Evolutionary conservation across 192 early-diverging fungal genomes (phyloP), one percentile per base, ranked within the genome.

Genomic region (Cetraspora pellucida): DNA sequence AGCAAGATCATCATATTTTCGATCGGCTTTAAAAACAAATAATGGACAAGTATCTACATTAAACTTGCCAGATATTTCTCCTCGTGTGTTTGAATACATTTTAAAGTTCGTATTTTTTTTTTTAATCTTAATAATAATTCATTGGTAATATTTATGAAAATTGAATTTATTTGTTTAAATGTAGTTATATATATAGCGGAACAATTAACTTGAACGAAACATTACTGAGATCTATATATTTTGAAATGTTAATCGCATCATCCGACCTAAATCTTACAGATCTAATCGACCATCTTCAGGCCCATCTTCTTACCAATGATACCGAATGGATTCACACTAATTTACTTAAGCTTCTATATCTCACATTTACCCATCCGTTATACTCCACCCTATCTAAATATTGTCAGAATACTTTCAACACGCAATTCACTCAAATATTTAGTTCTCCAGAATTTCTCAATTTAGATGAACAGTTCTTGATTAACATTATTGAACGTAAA

Each of bases 141-240:
- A n/a, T 16, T n/a, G 4, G 13, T 19, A 54, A 19, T 19, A 17
- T 17, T 37, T 64, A 43, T 43, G 16, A 27, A 27, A 30, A 28
- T 37, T 64, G 7, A 37, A 37, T 37, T 37, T 37, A 37, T 27
- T 28, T 5, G 6, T 28, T 61, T 16, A 17, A 16, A 16, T 9
- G n/a, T 65, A 73, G 71, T 43, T 73, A 57, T 44, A 58, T 73
- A 9, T 73, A 73, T 43, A 59, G 23, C 7, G 71, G 71, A 54
- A 73, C 43, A 5, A 55, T 58, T 27, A 6, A 11, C 58, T 37
- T 73, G 11, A 44, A 28, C 6, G 52, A 73, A 4, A 25, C 55
- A 1, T 11, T 23, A 19, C 17, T 25, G 21, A 28, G 16, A 43
- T 1, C 19, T 6, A 10, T 37, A n/a, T 44, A 19, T 19, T 54